These are phyloP conservation scores for Funneliformis caledonium DNA, from an alignment of 371 early-diverging fungal genomes.

Conservation along the genomic window DNA sequence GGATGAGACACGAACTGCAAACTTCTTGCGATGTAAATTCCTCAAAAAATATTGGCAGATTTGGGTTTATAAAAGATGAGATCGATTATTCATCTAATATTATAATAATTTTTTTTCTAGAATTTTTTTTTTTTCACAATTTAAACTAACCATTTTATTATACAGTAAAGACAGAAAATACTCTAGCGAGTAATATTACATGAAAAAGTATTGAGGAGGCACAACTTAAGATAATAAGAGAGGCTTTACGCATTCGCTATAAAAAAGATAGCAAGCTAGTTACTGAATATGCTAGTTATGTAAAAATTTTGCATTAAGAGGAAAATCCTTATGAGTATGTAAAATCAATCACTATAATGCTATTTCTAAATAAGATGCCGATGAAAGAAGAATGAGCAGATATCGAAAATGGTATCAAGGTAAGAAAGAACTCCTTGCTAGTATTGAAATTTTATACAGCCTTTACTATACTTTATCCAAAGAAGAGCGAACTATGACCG, in stretches of 20 bases:
- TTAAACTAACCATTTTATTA: no score
- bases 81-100: neutral
- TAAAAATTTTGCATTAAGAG: neutral
- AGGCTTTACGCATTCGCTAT: no score
- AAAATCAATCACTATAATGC: neutral
- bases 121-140: no score
- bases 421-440: no score
- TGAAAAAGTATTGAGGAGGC: no score
- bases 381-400: constrained; percentile 2
- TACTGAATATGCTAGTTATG: no score
- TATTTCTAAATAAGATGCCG: neutral
- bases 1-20: constrained; percentile 23
- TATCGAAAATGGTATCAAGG: neutral
- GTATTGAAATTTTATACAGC: constrained; percentile 3
- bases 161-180: neutral
- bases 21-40: constrained; percentile 28
- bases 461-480: constrained; percentile 9
- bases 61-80: neutral
- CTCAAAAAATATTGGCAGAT: no score
- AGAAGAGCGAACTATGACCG: neutral
- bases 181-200: neutral
- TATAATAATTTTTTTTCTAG: neutral
- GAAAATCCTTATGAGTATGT: constrained; percentile 13
- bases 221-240: no score
- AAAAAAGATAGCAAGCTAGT: no score